Percentiles rank a stretch among this genome's conserved stretches.
Evolutionary conservation across 129 eudicot genomes (phyloP).

Genomic region (Ambrosia artemisiifolia): DNA sequence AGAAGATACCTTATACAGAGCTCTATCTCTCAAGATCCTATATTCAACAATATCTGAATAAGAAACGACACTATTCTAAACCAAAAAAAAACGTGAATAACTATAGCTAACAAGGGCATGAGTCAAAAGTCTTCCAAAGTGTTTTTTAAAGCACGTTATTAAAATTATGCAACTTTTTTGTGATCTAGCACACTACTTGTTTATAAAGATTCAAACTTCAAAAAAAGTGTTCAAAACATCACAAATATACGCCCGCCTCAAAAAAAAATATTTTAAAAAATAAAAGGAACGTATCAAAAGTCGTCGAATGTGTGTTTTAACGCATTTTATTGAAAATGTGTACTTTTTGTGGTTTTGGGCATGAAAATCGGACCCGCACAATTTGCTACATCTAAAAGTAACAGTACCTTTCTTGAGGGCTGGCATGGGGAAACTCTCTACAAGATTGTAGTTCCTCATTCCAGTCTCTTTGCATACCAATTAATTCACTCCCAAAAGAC

Average conservation of each 20-base stretch:
- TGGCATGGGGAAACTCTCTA: conserved; percentile 91
- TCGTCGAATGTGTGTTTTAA: too few relatives aligned
- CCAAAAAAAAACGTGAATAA: background rate
- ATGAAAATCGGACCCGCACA: background rate
- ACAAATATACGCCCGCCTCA: too few relatives aligned
- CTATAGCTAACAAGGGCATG: background rate
- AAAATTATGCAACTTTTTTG: background rate
- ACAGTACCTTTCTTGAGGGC: conserved; percentile 79
- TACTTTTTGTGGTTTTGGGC: too few relatives aligned
- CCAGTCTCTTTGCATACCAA: conserved; percentile 99
- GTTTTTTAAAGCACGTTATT: background rate
- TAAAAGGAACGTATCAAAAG: too few relatives aligned
- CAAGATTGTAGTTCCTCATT: conserved; percentile 96
- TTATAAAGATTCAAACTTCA: background rate
- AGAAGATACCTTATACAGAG: conserved; percentile 84
- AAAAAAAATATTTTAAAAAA: too few relatives aligned
- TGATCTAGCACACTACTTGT: background rate
- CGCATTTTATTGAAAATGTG: too few relatives aligned
- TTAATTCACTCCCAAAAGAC: conserved; percentile 95
- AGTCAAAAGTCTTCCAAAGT: background rate
- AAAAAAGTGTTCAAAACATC: background rate
- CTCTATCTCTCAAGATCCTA: conserved; percentile 98
- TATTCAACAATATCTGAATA: background rate
- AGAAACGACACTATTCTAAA: background rate
- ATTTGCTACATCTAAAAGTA: background rate